These are phyloP conservation scores for Coniochaeta ligniaria DNA, from an alignment of 2,329 filamentous ascomycete species.

Conservation along the genomic window DNA sequence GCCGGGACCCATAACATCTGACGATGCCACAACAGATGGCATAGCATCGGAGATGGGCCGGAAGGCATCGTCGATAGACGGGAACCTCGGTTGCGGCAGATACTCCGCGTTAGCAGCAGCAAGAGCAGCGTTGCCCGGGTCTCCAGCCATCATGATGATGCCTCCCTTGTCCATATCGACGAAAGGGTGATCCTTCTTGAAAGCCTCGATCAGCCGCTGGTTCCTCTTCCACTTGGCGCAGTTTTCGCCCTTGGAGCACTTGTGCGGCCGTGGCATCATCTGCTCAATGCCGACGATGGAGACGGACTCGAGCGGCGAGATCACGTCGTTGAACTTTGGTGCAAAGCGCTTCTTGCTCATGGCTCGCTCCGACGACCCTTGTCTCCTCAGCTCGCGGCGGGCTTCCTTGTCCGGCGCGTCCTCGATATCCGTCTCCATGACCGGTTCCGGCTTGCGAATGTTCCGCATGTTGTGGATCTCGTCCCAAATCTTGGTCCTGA, in stretches of 20 bases:
- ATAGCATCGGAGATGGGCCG: slow-evolving; percentile 68
- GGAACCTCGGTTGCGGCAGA: not conserved
- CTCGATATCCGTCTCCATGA: slow-evolving; percentile 54
- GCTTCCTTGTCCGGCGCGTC: slow-evolving; percentile 47
- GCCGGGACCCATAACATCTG: slow-evolving; percentile 75
- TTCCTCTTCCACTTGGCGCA: slow-evolving; percentile 78
- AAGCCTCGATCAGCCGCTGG: slow-evolving; percentile 66
- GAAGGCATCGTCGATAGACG: slow-evolving; percentile 38
- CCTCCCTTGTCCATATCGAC: slow-evolving; percentile 52
- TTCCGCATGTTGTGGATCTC: slow-evolving; percentile 66
- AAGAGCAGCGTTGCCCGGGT: slow-evolving; percentile 70
- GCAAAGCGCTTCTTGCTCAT: slow-evolving; percentile 26
- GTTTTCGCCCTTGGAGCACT: slow-evolving; percentile 78
- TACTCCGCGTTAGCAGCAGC: slow-evolving; percentile 30
- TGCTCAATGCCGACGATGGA: slow-evolving; percentile 92
- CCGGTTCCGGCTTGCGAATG: slow-evolving; percentile 41
- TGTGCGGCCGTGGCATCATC: slow-evolving; percentile 74
- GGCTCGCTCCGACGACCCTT: slow-evolving; percentile 25
- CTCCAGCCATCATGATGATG: slow-evolving; percentile 68
- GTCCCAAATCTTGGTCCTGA: slow-evolving; percentile 72
- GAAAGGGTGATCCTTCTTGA: slow-evolving; percentile 70
- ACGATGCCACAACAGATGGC: slow-evolving; percentile 83
- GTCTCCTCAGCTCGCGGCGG: slow-evolving; percentile 34
- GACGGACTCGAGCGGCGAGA: slow-evolving; percentile 75
- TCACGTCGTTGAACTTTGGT: slow-evolving; percentile 50